phyloP scores from a whole-genome alignment of 768 basidiomycete genomes.

The button mushroom (Agaricus bisporus) region DNA sequence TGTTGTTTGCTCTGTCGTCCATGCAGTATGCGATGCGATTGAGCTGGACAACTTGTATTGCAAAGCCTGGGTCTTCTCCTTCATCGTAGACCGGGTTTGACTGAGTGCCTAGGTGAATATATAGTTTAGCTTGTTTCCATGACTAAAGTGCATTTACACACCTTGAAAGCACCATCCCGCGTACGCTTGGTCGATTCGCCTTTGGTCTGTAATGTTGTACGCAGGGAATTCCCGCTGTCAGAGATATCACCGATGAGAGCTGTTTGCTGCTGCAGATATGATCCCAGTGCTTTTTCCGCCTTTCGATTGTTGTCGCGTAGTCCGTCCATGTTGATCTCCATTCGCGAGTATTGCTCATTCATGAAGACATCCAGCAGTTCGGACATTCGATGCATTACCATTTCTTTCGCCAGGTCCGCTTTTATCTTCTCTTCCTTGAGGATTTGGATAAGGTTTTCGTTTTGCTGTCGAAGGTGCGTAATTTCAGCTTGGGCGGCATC shows the following conservation, averaged over 20 bases:
- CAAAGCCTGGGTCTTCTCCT: slow-evolving; percentile 3
- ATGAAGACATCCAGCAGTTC: slow-evolving; percentile 67
- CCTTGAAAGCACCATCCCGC: slow-evolving; percentile 12
- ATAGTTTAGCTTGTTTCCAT: neutral
- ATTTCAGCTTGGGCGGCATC: slow-evolving; percentile 46
- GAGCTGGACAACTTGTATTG: slow-evolving; percentile 6
- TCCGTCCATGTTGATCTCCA: slow-evolving; percentile 50
- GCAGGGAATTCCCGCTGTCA: slow-evolving; percentile 13
- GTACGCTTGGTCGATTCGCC: slow-evolving; percentile 10
- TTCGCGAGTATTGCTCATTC: slow-evolving; percentile 56
- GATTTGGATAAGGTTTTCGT: slow-evolving; percentile 51
- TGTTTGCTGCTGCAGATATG: slow-evolving; percentile 44
- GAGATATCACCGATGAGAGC: slow-evolving; percentile 40
- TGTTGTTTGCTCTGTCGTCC: slow-evolving; percentile 2
- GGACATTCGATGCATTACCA: slow-evolving; percentile 71
- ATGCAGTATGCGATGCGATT: slow-evolving; percentile 6
- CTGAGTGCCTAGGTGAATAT: neutral
- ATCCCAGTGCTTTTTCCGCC: slow-evolving; percentile 43
- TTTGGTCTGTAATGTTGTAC: slow-evolving; percentile 2
- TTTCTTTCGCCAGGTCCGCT: slow-evolving; percentile 62
- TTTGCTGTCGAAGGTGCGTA: slow-evolving; percentile 61
- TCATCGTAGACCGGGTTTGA: neutral
- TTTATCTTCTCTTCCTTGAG: slow-evolving; percentile 62
- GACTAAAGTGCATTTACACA: neutral
- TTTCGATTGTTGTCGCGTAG: slow-evolving; percentile 52